phyloP scores from a whole-genome alignment of 2,329 filamentous ascomycete genomes.

The Graphium sp. region DNA sequence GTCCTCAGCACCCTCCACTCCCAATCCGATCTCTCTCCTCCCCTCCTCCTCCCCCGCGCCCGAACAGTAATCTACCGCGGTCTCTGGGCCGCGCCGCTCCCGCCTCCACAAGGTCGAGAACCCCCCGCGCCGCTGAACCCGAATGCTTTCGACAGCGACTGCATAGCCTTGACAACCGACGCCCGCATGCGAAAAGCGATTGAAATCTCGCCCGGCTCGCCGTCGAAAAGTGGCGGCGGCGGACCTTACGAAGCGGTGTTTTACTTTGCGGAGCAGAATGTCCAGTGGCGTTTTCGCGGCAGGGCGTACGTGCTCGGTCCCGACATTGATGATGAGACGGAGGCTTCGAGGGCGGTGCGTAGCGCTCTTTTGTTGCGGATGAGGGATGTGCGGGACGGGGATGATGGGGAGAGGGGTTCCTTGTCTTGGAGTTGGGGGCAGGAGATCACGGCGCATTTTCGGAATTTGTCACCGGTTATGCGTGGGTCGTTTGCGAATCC shows the following conservation, averaged over 20 bases:
- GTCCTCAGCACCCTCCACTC: slow-evolving; percentile 32
- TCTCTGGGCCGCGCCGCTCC: slow-evolving; percentile 62
- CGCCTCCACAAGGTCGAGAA: too few relatives aligned
- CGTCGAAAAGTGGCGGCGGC: slow-evolving; percentile 39
- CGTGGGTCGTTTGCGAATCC: slow-evolving; percentile 62
- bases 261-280: slow-evolving; percentile 54
- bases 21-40: slow-evolving; percentile 9
- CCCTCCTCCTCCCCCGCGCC: slow-evolving; percentile 32
- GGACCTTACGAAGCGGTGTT: slow-evolving; percentile 68
- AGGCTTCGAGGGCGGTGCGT: slow-evolving; percentile 29
- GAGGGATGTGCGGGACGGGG: slow-evolving; percentile 28
- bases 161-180: slow-evolving; percentile 76
- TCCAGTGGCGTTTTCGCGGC: slow-evolving; percentile 77
- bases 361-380: slow-evolving; percentile 45
- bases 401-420: too few relatives aligned
- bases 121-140: slow-evolving; percentile 57
- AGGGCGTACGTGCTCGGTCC: slow-evolving; percentile 57
- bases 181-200: slow-evolving; percentile 68
- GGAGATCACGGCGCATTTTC: slow-evolving; percentile 78
- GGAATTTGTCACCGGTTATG: slow-evolving; percentile 70
- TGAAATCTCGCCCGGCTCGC: slow-evolving; percentile 37
- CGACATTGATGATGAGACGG: slow-evolving; percentile 34
- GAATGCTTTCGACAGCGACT: slow-evolving; percentile 51
- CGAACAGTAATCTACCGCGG: slow-evolving; percentile 76
- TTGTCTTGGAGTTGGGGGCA: slow-evolving; percentile 73